A percentile compares a stretch with the other conserved stretches of the same genome.
phyloP scores from a whole-genome alignment of 805 yeast species.

The Hanseniaspora lindneri region DNA sequence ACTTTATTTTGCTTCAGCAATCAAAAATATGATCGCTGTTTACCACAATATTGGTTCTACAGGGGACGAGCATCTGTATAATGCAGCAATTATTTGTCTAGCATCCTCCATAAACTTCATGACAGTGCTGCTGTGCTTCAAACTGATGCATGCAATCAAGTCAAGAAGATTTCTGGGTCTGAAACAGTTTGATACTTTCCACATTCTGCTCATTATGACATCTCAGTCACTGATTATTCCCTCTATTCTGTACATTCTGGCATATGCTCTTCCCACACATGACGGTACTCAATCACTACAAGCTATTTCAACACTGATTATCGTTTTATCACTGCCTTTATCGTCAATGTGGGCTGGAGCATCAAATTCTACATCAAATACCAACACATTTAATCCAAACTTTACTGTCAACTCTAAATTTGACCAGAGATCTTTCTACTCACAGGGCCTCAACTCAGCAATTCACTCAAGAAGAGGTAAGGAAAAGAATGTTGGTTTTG shows the following conservation, averaged over 20 bases:
- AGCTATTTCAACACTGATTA: constrained; percentile 47
- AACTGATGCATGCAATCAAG: constrained; percentile 55
- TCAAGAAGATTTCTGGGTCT: constrained; percentile 68
- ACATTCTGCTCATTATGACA: constrained; percentile 67
- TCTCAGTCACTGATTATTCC: constrained; percentile 76
- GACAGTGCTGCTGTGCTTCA: constrained; percentile 49
- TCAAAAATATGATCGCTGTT: constrained; percentile 33
- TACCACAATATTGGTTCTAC: constrained; percentile 24
- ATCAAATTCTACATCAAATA: constrained; percentile 38
- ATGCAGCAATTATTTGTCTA: constrained; percentile 50
- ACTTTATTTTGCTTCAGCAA: constrained; percentile 45
- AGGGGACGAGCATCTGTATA: constrained; percentile 33
- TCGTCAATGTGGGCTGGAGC: constrained; percentile 83
- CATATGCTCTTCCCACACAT: constrained; percentile 33
- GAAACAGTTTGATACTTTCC: constrained; percentile 71
- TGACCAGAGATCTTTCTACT: constrained; percentile 13
- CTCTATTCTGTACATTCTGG: constrained; percentile 49
- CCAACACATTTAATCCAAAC: constrained; percentile 30
- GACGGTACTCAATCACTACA: constrained; percentile 33
- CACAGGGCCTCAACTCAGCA: constrained; percentile 14
- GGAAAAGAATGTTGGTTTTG: constrained; percentile 7
- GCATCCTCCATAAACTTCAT: constrained; percentile 55
- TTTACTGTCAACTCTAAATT: constrained; percentile 18
- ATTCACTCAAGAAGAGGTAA: constrained; percentile 11
- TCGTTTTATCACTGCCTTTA: constrained; percentile 64